These are phyloP conservation scores for Ustilago nuda DNA, from an alignment of 1,284 basidiomycete species.

Conservation along the genomic window DNA sequence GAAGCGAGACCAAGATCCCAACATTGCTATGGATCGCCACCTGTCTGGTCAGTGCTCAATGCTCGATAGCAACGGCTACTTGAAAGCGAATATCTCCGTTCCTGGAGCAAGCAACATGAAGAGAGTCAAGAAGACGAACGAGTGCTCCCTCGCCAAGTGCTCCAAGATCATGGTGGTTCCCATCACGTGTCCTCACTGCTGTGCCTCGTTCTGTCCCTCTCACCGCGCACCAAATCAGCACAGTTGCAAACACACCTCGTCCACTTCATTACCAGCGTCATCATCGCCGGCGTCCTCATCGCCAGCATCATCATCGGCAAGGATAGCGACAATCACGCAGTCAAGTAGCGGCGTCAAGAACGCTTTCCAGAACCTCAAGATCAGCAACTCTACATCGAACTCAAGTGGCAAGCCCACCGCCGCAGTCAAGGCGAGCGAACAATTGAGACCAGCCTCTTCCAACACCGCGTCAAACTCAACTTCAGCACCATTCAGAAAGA, in stretches of 20 bases:
- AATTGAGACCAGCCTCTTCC: neutral
- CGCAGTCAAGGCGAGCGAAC: neutral
- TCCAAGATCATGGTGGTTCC: slow-evolving; percentile 63
- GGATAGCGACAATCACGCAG: slow-evolving; percentile 3
- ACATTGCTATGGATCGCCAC: slow-evolving; percentile 63
- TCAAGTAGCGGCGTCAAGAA: slow-evolving; percentile 31
- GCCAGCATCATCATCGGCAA: slow-evolving; percentile 28
- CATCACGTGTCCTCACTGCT: slow-evolving; percentile 54
- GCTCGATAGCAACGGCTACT: slow-evolving; percentile 43
- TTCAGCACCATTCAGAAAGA: slow-evolving; percentile 34
- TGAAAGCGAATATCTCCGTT: slow-evolving; percentile 15
- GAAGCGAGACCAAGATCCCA: slow-evolving; percentile 62
- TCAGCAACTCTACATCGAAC: slow-evolving; percentile 19
- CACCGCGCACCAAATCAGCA: slow-evolving; percentile 60
- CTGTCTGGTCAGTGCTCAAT: slow-evolving; percentile 52
- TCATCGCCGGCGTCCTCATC: too few species aligned
- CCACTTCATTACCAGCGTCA: slow-evolving; percentile 24
- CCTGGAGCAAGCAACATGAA: slow-evolving; percentile 19
- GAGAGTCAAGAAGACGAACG: slow-evolving; percentile 52
- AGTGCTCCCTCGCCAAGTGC: slow-evolving; percentile 56
- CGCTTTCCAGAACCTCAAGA: slow-evolving; percentile 41
- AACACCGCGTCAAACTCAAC: slow-evolving; percentile 6
- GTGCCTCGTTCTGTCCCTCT: slow-evolving; percentile 55
- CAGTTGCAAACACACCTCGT: slow-evolving; percentile 37
- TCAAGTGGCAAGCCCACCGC: slow-evolving; percentile 7